A percentile compares a stretch with the other conserved stretches of the same genome.
phyloP scores from a whole-genome alignment of 2,329 filamentous ascomycete genomes.

The Pseudogymnoascus sp. region DNA sequence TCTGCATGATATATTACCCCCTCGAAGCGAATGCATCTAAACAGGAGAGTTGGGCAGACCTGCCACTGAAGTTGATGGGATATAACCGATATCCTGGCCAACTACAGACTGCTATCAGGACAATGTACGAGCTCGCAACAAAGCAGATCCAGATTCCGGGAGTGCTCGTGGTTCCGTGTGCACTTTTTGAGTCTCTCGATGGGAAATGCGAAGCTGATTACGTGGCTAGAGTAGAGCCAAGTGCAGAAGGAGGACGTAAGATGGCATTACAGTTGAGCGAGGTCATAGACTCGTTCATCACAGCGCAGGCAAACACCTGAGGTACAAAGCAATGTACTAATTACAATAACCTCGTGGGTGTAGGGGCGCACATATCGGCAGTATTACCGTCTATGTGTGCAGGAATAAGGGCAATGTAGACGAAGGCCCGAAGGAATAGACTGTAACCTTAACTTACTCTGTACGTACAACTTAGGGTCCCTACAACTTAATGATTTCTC shows the following conservation, averaged over 20 bases:
- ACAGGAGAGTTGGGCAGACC: constrained; percentile 15
- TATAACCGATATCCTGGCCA: constrained; percentile 15
- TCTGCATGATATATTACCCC: constrained; percentile 18
- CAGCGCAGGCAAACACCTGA: not conserved
- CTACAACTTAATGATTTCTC: too few relatives aligned
- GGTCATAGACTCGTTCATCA: constrained; percentile 10
- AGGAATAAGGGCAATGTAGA: too few relatives aligned
- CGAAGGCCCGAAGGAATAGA: too few relatives aligned
- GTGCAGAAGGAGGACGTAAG: constrained; percentile 15
- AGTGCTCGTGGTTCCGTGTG: constrained; percentile 13
- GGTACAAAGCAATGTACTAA: too few relatives aligned
- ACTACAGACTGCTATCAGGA: constrained; percentile 14
- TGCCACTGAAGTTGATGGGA: constrained; percentile 12
- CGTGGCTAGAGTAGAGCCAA: constrained; percentile 16
- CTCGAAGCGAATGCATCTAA: constrained; percentile 11
- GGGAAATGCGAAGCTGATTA: constrained; percentile 14
- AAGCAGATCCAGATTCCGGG: constrained; percentile 12
- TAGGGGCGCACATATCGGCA: too few relatives aligned
- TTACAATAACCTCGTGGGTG: too few relatives aligned
- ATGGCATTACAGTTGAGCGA: constrained; percentile 13
- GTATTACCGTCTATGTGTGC: too few relatives aligned
- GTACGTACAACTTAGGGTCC: too few relatives aligned
- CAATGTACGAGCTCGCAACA: constrained; percentile 15
- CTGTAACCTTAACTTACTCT: too few relatives aligned
- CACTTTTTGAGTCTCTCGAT: constrained; percentile 16